These are phyloP conservation scores for Vigna nakashimae DNA, from an alignment of 306 rosid species.

Conservation along the genomic window DNA sequence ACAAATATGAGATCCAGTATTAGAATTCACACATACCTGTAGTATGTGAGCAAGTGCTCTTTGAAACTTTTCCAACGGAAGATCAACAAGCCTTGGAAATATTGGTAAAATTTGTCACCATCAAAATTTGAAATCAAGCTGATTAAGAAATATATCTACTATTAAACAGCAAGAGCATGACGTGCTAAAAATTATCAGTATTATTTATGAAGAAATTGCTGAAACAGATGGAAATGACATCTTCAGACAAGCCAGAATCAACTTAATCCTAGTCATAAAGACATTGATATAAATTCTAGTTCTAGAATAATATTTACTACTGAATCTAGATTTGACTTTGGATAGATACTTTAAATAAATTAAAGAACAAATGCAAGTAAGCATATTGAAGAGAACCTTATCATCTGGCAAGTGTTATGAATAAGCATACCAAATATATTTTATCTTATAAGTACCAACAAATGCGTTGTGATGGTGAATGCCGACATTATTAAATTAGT, in stretches of 20 bases:
- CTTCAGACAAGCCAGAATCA: background rate
- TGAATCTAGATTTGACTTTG: constrained; percentile 25
- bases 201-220: background rate
- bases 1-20: constrained; percentile 30
- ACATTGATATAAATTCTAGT: constrained; percentile 10
- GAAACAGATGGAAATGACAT: constrained; percentile 23
- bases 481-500: constrained; percentile 16
- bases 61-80: constrained; percentile 95
- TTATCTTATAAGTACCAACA: background rate
- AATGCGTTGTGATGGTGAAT: constrained; percentile 19
- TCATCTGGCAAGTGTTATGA: constrained; percentile 6
- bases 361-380: constrained; percentile 12
- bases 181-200: background rate
- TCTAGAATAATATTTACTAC: constrained; percentile 29
- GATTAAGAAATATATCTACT: background rate
- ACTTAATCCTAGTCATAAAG: background rate
- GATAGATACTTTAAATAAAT: constrained; percentile 39
- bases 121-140: constrained; percentile 42
- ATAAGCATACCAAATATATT: constrained; percentile 16
- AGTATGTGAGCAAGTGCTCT: constrained; percentile 95
- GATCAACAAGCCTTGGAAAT: constrained; percentile 89
- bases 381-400: background rate
- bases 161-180: constrained; percentile 2
- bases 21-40: constrained; percentile 70
- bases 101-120: constrained; percentile 87